Evolutionary conservation across 23 red algal species (phyloP).

Genomic region (Gracilaria domingensis): DNA sequence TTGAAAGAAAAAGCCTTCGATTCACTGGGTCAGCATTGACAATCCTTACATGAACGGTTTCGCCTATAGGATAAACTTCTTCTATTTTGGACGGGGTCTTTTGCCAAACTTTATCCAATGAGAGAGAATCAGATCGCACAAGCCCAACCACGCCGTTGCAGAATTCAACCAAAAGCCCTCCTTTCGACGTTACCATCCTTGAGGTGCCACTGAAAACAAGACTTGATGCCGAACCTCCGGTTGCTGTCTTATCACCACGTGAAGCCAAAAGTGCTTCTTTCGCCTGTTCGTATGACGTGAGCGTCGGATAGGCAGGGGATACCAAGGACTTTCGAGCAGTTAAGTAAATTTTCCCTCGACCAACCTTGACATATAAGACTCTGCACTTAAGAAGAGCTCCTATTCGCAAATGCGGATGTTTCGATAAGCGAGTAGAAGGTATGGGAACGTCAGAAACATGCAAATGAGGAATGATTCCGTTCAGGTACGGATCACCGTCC

Average conservation of each 20-base stretch:
- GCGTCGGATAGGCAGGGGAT: constrained; percentile 27
- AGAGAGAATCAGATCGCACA: constrained; percentile 29
- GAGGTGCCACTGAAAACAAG: constrained; percentile 45
- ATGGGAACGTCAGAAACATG: constrained; percentile 65
- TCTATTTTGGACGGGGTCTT: constrained; percentile 35
- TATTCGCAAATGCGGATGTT: constrained; percentile 46
- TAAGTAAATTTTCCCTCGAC: constrained; percentile 34
- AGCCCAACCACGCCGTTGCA: constrained; percentile 44
- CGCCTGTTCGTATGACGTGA: constrained; percentile 50
- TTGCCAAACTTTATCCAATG: background rate
- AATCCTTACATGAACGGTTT: constrained; percentile 66
- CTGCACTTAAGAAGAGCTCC: constrained; percentile 53
- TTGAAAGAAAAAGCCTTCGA: constrained; percentile 57
- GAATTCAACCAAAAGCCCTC: constrained; percentile 54
- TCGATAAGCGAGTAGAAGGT: constrained; percentile 10
- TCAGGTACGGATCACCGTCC: constrained; percentile 65
- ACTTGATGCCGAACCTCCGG: background rate
- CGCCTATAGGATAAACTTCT: constrained; percentile 49
- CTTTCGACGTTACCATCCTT: constrained; percentile 12
- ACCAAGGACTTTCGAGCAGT: constrained; percentile 53
- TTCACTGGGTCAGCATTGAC: constrained; percentile 18
- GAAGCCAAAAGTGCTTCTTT: constrained; percentile 10
- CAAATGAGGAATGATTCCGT: constrained; percentile 42
- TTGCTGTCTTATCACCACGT: background rate
- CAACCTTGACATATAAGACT: constrained; percentile 50